These are phyloP conservation scores for Cordyceps militaris DNA, from an alignment of 2,329 filamentous ascomycete species.

Conservation along the genomic window DNA sequence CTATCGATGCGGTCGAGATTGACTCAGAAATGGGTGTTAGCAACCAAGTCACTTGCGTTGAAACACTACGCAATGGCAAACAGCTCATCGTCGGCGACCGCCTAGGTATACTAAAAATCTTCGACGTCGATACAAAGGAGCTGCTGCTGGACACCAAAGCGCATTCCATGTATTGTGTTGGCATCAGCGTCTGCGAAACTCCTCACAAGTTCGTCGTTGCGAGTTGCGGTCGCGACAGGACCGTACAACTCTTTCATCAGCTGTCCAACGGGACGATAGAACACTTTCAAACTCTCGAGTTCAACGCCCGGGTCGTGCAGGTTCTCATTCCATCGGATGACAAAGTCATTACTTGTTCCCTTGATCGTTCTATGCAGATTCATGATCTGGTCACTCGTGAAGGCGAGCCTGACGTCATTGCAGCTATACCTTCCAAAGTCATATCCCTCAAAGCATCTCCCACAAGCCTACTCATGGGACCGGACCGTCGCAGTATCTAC, in stretches of 20 bases:
- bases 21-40: conserved; percentile 43
- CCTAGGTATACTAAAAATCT: conserved; percentile 70
- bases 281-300: conserved; percentile 88
- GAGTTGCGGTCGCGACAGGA: conserved; percentile 80
- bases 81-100: conserved; percentile 79
- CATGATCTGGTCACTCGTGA: conserved; percentile 70
- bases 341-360: conserved; percentile 75
- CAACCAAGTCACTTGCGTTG: conserved; percentile 55
- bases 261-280: conserved; percentile 53
- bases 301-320: conserved; percentile 76
- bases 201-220: conserved; percentile 61
- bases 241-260: conserved; percentile 78
- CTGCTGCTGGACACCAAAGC: conserved; percentile 71
- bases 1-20: conserved; percentile 55
- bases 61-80: conserved; percentile 53
- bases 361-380: conserved; percentile 80
- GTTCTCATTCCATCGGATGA: conserved; percentile 67
- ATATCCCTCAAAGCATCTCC: conserved; percentile 83
- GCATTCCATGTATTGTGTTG: conserved; percentile 78
- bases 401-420: conserved; percentile 55
- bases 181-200: conserved; percentile 65
- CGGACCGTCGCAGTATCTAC: conserved; percentile 51
- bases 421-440: conserved; percentile 68
- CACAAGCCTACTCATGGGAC: conserved; percentile 68
- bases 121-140: conserved; percentile 54